A percentile compares a stretch with the other conserved stretches of the same genome.
phyloP scores from a whole-genome alignment of 2,329 filamentous ascomycete species.

The Ceratocystis harringtonii region DNA sequence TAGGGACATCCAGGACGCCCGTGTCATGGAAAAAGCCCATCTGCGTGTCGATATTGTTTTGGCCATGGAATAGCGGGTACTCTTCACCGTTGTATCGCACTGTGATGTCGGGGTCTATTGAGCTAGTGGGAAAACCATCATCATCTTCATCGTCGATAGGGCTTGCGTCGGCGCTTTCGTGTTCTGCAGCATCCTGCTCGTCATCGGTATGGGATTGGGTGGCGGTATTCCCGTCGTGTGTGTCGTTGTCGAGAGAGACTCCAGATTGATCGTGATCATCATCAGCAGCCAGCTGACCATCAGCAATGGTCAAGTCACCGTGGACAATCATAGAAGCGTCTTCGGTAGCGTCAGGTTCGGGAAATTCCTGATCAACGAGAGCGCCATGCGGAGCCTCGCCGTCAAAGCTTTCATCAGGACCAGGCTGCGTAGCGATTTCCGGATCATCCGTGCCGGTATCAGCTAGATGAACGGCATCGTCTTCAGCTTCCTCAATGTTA shows the following conservation, averaged over 20 bases:
- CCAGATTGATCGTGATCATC: conserved; percentile 18
- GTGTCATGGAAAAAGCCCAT: conserved; percentile 33
- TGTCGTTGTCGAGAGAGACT: conserved; percentile 11
- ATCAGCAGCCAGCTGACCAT: background rate
- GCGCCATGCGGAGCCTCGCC: conserved; percentile 17
- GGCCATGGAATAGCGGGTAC: conserved; percentile 28
- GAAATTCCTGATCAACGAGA: conserved; percentile 24
- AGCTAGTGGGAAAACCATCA: conserved; percentile 12
- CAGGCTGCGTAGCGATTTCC: conserved; percentile 16
- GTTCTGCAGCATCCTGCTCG: conserved; percentile 16
- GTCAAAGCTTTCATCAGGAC: conserved; percentile 20
- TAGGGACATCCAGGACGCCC: conserved; percentile 29
- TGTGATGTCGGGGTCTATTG: conserved; percentile 25
- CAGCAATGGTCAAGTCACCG: conserved; percentile 7
- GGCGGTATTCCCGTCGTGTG: conserved; percentile 18
- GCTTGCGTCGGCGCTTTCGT: conserved; percentile 9
- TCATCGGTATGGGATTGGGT: conserved; percentile 20
- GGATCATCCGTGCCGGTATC: background rate
- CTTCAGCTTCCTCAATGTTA: background rate
- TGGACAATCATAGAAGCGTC: conserved; percentile 6
- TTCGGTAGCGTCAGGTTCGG: conserved; percentile 17
- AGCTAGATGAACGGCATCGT: background rate
- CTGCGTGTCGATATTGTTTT: conserved; percentile 20
- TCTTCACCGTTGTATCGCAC: conserved; percentile 32
- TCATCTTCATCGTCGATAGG: conserved; percentile 19